Base-by-base conservation (phyloP, 495 filamentous ascomycete species). In the Daldinia bambusicola region DNA sequence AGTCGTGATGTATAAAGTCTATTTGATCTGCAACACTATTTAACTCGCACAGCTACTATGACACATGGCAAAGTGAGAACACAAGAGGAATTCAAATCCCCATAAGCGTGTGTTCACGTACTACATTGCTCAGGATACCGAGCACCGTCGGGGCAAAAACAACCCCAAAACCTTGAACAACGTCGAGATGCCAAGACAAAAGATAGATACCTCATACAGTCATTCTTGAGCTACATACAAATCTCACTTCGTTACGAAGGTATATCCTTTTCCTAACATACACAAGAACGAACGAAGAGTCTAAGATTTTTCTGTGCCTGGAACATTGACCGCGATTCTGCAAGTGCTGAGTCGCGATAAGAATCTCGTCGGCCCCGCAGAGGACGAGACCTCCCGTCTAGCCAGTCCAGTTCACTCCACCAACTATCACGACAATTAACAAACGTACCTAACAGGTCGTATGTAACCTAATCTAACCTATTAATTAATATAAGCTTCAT, bases 101-200 rank as follows among this genome's bases (percentile, higher is more conserved):
- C 50, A 53, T 16, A 4, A 32, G 13, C 50, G 36, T 34, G 18
- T 36, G 16, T 34, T n/a, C 50, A 22, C 31, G 67, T 70, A 40
- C 26, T 32, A 70, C 55, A 5, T 26, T 26, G 26, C 26, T 26
- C 26, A 26, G 26, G 26, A 26, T 38, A 20, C 16, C 0, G 43
- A 30, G 37, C 14, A 70, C 45, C 30, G 9, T 50, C 60, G 55
- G 55, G 60, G 59, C 31, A 61, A 65, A 61, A 48, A 63, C 6
- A 41, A 26, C 26, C 26, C 37, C 45, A 69, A 20, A 36, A 37
- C 9, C 22, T 65, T 30, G 30, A 38, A 32, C 18, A 32, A 51
- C 37, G 13, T 16, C 8, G 43, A 57, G 12, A 65, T 8, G 26
- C 52, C 6, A 37, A 36, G 1, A 45, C n/a, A n/a, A n/a, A n/a